Evolutionary conservation across 73 alveolate genomes (phyloP), one percentile per base, ranked within the genome.

Genomic region (Loxodes magnus): DNA sequence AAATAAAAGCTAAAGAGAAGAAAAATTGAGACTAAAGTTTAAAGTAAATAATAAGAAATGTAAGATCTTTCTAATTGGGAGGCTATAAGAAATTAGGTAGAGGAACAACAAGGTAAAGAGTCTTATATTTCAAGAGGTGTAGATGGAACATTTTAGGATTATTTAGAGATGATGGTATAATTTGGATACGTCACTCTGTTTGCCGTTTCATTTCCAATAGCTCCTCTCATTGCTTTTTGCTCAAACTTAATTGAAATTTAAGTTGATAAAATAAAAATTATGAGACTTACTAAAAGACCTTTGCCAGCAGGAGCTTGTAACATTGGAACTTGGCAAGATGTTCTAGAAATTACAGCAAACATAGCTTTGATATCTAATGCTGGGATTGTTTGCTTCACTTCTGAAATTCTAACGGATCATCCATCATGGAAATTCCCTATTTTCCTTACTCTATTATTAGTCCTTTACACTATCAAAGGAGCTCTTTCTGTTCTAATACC

Each of bases 151-250:
- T 51, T 58, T 21, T 20, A 30, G 3, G 74, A 62, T 19, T 70
- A 70, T 31, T 19, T 41, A 12, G 84, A 70, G 39, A 22, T 70
- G 26, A 36, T 62, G 43, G 28, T 38, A 4, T 53, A 70, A 25
- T 35, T 22, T 23, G 84, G 84, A 2, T 70, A 70, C 37, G 46
- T 70, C 17, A 34, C 60, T 1, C 77, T 70, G 2, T 70, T 70
- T 31, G 82, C 75, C 28, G 26, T 56, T 5, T 67, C 82, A 2
- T 68, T 68, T 41, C 82, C 82, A 5, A 35, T 68, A 3, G 48
- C 75, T 7, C 57, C 66, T 2, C 9, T 46, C 46, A 48, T 68
- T 4, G 70, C 76, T 4, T 41, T 68, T 55, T 12, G 57, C 42
- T 25, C 31, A 26, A 57, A 59, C 26, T 25, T 57, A n/a, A 10